Conservation (phyloP, 2,329 filamentous ascomycete genomes). For the Emmonsiellopsis sp. region DNA sequence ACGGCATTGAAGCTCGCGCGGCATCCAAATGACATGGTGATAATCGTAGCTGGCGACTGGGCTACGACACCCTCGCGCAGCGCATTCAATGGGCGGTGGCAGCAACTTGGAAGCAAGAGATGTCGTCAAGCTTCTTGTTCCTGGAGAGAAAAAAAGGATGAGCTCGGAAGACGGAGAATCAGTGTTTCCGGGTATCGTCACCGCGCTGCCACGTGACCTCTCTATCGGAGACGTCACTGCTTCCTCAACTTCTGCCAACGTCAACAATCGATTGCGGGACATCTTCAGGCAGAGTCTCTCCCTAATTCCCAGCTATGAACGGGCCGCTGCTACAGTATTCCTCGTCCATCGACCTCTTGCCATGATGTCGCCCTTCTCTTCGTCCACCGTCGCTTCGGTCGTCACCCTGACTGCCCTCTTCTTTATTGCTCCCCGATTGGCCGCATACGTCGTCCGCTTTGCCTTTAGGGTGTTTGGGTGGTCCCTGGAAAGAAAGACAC, state of each 20-base stretch:
- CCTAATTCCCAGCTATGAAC: background rate
- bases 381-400: conserved; percentile 22
- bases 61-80: background rate
- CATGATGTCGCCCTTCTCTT: conserved; percentile 18
- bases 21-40: background rate
- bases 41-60: background rate
- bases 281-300: background rate
- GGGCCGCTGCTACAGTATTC: background rate
- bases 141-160: background rate
- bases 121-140: background rate
- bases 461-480: conserved; percentile 45
- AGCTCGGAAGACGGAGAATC: background rate
- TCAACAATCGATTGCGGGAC: background rate
- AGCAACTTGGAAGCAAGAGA: background rate
- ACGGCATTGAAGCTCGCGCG: background rate
- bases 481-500: conserved; percentile 55
- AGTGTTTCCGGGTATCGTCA: background rate
- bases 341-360: background rate
- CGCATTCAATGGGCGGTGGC: background rate
- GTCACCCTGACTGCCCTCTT: conserved; percentile 26
- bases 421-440: conserved; percentile 26
- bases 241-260: background rate
- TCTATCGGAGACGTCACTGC: background rate
- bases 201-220: background rate
- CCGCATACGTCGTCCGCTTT: conserved; percentile 24